These are phyloP conservation scores for Wickerhamomyces chambardii DNA, from an alignment of 805 yeast species.

Conservation along the genomic window DNA sequence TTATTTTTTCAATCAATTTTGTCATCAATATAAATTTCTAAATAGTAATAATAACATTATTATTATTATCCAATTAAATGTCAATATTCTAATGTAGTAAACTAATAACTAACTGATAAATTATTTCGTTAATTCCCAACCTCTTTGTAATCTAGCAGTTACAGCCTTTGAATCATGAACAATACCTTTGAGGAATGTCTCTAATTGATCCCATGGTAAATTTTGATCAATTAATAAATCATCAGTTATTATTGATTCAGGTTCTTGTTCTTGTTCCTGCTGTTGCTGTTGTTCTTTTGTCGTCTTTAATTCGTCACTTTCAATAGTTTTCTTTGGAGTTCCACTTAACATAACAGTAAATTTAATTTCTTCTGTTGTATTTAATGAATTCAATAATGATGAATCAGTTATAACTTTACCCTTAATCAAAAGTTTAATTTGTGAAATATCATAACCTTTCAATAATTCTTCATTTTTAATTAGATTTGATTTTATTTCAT, in stretches of 20 bases:
- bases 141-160: conserved; percentile 25
- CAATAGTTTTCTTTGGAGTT: conserved; percentile 5
- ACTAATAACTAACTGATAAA: background rate
- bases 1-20: no score
- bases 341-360: conserved; percentile 35
- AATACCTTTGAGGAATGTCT: conserved; percentile 23
- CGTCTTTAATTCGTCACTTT: no score
- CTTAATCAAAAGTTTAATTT: conserved; percentile 44
- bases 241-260: conserved; percentile 1
- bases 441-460: conserved; percentile 24
- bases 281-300: no score
- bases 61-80: no score
- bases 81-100: no score
- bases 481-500: conserved; percentile 22
- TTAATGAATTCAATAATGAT: conserved; percentile 23
- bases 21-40: no score
- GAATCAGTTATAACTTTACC: conserved; percentile 57
- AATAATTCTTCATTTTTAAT: conserved; percentile 16
- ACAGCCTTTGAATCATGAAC: conserved; percentile 21
- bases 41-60: no score
- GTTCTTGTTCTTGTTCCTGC: background rate
- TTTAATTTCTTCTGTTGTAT: conserved; percentile 20
- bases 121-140: conserved; percentile 27
- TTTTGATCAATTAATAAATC: conserved; percentile 1
- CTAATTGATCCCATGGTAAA: conserved; percentile 38